Evolutionary conservation across 2,329 filamentous ascomycete species (phyloP), one percentile per base, ranked within the genome.

Genomic region (Colletotrichum salicis): DNA sequence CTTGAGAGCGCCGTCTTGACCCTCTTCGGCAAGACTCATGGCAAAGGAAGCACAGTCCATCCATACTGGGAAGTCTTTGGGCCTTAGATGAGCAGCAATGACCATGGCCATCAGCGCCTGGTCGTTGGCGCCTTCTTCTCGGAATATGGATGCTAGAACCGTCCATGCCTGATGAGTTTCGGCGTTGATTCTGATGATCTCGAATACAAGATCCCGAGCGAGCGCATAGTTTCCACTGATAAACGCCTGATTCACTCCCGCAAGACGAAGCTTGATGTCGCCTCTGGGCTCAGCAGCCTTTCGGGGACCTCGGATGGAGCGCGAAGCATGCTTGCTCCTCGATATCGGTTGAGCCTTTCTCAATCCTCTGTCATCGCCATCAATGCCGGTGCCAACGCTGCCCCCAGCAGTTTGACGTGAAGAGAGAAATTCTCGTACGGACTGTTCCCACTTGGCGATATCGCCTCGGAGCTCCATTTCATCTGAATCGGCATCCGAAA

Each of bases 221-320:
- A 86, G 83, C 5, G 89, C 85, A 73, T 91, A 90, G 24, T 91
- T 86, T 31, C 87, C 85, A 11, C 87, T 84, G 70, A 94, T 85
- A 77, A 91, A 95, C 5, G 90, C 89, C 71, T 91, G 86, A 70
- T 91, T 93, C 3, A 93, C 93, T 77, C 88, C 85, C 58, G 88
- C 87, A 60, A 95, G 86, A 54, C 91, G 85, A 52, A 88, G 85
- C 76, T 92, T 94, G 79, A 95, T 93, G 75, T 94, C 91, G 52
- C 87, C 90, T 56, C 91, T 89, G 19, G 91, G 92, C 78, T 93
- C 92, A 10, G 89, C 90, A 29, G 90, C 87, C 78, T 91, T 90
- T 22, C 88, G 84, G 31, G 87, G 87, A 7, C 87, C 87, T 15
- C 84, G 80, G 29, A 71, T 48, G 57, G 79, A 70, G 33, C 70